Evolutionary conservation across 345 rosid genomes (phyloP).

Genomic region (Populus tremula): DNA sequence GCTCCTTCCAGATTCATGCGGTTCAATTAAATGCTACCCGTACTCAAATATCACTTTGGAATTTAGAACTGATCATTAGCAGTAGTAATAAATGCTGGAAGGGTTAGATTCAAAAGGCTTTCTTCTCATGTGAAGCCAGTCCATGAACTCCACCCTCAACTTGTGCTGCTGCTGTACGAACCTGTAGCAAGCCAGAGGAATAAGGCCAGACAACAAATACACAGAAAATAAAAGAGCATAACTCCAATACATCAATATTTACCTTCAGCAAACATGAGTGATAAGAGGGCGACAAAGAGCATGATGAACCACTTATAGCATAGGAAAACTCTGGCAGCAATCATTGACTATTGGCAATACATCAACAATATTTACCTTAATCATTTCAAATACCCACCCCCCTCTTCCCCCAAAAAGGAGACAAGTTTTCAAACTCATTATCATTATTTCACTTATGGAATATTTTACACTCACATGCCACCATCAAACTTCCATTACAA

Average conservation of each 20-base stretch:
- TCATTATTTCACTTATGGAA: too few relatives aligned
- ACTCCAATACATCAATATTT: not conserved
- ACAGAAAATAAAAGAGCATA: not conserved
- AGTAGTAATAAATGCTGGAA: not conserved
- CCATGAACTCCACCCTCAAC: constrained; percentile 87
- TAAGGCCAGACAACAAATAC: not conserved
- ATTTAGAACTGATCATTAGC: not conserved
- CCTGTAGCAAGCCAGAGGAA: constrained; percentile 38
- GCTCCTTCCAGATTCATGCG: not conserved
- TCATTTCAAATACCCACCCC: too few relatives aligned
- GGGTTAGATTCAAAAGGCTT: constrained; percentile 38
- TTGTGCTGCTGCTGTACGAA: constrained; percentile 89
- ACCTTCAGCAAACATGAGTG: not conserved
- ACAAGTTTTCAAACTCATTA: too few relatives aligned
- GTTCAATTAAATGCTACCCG: not conserved
- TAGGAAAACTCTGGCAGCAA: not conserved
- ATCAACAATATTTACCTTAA: too few relatives aligned
- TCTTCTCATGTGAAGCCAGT: constrained; percentile 71
- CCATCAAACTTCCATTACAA: too few relatives aligned
- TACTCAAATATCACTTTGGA: not conserved
- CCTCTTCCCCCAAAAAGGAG: too few relatives aligned
- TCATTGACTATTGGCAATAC: too few relatives aligned
- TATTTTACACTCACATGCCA: too few relatives aligned
- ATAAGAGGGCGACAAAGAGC: not conserved
- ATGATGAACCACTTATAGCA: not conserved